Percentiles rank a stretch among this genome's conserved stretches.
phyloP scores from a whole-genome alignment of 768 basidiomycete genomes.

The Naganishia vaughanmartiniae region DNA sequence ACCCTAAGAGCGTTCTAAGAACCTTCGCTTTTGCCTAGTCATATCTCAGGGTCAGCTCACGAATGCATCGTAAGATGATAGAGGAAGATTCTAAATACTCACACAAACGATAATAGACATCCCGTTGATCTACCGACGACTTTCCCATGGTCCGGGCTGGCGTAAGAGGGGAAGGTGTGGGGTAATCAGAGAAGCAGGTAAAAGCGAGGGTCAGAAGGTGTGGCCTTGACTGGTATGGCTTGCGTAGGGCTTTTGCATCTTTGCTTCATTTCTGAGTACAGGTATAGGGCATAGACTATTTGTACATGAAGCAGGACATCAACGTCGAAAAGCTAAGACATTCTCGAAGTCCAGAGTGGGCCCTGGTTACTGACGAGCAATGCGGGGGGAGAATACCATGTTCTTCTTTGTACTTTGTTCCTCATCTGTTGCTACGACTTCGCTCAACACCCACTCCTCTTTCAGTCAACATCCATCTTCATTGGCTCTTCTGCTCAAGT shows the following conservation, averaged over 20 bases:
- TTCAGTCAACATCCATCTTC: not conserved
- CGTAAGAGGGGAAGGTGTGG: not conserved
- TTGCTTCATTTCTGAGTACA: no score
- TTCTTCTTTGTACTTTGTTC: not conserved
- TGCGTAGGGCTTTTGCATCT: no score
- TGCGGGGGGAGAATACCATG: not conserved
- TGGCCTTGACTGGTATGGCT: no score
- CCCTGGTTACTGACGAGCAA: not conserved
- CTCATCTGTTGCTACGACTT: not conserved
- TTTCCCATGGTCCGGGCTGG: constrained; percentile 39
- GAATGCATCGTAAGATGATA: no score
- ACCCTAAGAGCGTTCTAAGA: not conserved
- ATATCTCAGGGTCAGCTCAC: not conserved
- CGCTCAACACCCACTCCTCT: not conserved
- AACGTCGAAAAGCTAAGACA: not conserved
- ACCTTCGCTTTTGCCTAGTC: constrained; percentile 35
- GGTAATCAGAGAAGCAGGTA: no score
- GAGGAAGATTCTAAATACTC: not conserved
- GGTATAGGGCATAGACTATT: no score
- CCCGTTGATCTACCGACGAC: constrained; percentile 48
- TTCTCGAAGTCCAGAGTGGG: not conserved
- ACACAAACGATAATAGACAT: constrained; percentile 52
- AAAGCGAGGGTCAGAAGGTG: no score
- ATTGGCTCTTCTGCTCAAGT: not conserved
- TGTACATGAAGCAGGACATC: not conserved